phyloP scores from a whole-genome alignment of 1,284 basidiomycete genomes.

The Crepidotus sp. region DNA sequence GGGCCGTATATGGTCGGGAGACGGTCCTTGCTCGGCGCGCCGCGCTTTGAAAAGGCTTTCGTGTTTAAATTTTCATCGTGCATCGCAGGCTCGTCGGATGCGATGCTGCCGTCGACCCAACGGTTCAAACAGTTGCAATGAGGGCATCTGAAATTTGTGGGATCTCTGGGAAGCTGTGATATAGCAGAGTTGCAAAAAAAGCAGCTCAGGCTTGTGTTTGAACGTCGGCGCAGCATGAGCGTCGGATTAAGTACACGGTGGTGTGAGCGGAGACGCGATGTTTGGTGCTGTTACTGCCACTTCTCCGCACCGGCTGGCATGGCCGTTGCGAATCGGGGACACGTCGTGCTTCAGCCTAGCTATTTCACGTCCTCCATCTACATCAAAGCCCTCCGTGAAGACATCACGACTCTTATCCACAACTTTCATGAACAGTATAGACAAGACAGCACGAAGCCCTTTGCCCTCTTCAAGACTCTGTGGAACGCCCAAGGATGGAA shows the following conservation, averaged over 20 bases:
- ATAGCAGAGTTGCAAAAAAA: slow-evolving; percentile 57
- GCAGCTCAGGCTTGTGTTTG: slow-evolving; percentile 38
- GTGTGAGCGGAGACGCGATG: slow-evolving; percentile 4
- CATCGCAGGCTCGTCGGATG: slow-evolving; percentile 84
- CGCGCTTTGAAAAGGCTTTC: slow-evolving; percentile 65
- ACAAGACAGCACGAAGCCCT: slow-evolving; percentile 40
- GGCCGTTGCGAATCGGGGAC: slow-evolving; percentile 39
- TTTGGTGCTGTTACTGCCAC: background rate
- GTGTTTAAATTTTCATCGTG: slow-evolving; percentile 66
- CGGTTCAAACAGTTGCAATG: slow-evolving; percentile 67
- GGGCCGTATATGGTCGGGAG: slow-evolving; percentile 47
- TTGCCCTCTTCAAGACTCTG: slow-evolving; percentile 55
- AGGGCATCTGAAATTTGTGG: slow-evolving; percentile 51
- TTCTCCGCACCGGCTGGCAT: slow-evolving; percentile 18
- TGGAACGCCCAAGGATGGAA: slow-evolving; percentile 65
- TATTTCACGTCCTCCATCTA: slow-evolving; percentile 72
- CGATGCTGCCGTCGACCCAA: slow-evolving; percentile 62
- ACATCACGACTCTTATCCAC: slow-evolving; percentile 44
- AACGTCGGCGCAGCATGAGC: slow-evolving; percentile 14
- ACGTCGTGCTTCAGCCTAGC: slow-evolving; percentile 54
- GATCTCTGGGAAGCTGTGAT: slow-evolving; percentile 33
- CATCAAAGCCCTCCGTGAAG: slow-evolving; percentile 54
- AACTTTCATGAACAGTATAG: slow-evolving; percentile 33
- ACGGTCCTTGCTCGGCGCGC: slow-evolving; percentile 59
- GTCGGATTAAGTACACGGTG: background rate